These are phyloP conservation scores for Lunasporangiospora selenospora DNA, from an alignment of 192 early-diverging fungal species.

Conservation along the genomic window DNA sequence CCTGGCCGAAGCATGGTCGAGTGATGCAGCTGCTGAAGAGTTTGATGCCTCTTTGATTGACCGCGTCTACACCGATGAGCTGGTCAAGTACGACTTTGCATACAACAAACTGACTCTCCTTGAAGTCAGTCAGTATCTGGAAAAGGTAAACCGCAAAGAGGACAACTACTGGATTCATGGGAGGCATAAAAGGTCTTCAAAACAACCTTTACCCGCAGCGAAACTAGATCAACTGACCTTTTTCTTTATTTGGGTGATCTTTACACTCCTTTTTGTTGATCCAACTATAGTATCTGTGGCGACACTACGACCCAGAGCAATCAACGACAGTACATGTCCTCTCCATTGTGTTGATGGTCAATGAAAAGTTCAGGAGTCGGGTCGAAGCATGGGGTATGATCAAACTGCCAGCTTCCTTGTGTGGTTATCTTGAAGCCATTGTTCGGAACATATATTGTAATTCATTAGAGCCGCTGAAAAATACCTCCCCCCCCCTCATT, in stretches of 20 bases:
- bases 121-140: slow-evolving; percentile 81
- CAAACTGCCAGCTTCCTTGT: no score
- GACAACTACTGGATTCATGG: no score
- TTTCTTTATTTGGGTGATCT: no score
- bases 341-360: slow-evolving; percentile 85
- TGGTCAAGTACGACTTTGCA: slow-evolving; percentile 58
- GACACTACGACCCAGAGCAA: slow-evolving; percentile 56
- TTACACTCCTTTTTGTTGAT: no score
- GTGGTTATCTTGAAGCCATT: no score
- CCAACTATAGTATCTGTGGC: slow-evolving; percentile 86
- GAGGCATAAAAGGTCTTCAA: no score
- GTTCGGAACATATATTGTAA: no score
- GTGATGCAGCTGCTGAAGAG: slow-evolving; percentile 14
- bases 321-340: slow-evolving; percentile 64
- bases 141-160: no score
- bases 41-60: slow-evolving; percentile 64
- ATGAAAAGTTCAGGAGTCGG: slow-evolving; percentile 88
- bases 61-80: slow-evolving; percentile 65
- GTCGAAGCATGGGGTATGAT: slow-evolving; percentile 65
- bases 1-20: slow-evolving; percentile 51
- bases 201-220: no score
- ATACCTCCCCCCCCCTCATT: no score
- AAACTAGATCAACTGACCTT: no score
- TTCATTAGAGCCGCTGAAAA: no score
- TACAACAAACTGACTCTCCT: slow-evolving; percentile 69